Base-by-base conservation (phyloP, 176 grass and related monocot genomes). In the Lolium multiflorum region DNA sequence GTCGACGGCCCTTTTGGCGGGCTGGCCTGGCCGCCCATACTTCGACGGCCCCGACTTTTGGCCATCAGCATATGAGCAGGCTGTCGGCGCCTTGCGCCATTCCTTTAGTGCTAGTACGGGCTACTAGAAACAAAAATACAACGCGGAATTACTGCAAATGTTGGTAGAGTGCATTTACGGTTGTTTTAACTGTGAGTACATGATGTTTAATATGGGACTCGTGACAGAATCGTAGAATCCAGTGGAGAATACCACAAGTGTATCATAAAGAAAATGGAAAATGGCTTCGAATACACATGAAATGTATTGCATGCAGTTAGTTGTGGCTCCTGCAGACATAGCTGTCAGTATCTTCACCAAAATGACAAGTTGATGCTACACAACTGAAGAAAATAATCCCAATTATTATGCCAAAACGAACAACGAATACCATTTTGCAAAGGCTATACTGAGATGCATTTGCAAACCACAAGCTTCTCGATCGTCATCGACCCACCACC, bases 211-310 rank as follows among this genome's bases (percentile, higher is more conserved):
- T 80, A 21, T 1, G 5, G n/a, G 18, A 38, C 22, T 47, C 38
- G 2, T 18, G 57, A 79, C 15, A 79, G 11, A 68, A 69, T 74
- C 41, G 49, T 47, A 57, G 11, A 79, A 60, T 41, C 3, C 39
- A 52, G 17, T 25, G 57, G 69, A 59, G n/a, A 49, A 74, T 12
- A 67, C 66, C 58, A 25, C 21, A 31, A 58, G 28, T 31, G 5
- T 3, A 58, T 99, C 87, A 96, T 76, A 99, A 76, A 31, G 28
- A 31, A 31, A 31, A 31, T 31, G 18, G 89, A 94, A 58, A 99
- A 99, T 21, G 97, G 97, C 89, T 99, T 99, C 24, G 83, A 52
- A 57, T 94, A 96, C 64, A 91, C 94, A 90, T 99, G 94, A 83
- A 99, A 99, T 60, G 3, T 4, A 2, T 93, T 80, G 11, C 52